A percentile compares a stretch with the other conserved stretches of the same genome.
These are phyloP conservation scores for Baorangia bicolor DNA, from an alignment of 768 basidiomycete species.

Conservation along the genomic window DNA sequence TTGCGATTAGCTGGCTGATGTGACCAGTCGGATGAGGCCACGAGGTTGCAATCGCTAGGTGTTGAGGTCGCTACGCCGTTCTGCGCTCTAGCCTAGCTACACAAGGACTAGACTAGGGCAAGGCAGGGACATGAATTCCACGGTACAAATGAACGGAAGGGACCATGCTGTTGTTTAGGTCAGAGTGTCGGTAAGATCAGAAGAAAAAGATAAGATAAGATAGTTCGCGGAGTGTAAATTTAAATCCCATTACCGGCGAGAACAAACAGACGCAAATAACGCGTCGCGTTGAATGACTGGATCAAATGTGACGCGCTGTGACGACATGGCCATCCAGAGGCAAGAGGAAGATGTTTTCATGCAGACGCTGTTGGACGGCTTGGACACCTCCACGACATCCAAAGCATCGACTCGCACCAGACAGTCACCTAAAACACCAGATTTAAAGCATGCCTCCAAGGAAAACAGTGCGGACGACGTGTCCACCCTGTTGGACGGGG, in stretches of 20 bases:
- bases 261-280: conserved; percentile 24
- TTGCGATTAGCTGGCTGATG: too few species aligned
- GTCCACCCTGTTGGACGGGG: conserved; percentile 55
- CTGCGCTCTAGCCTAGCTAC: neutral
- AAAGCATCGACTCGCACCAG: conserved; percentile 28
- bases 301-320: neutral
- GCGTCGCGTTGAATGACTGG: conserved; percentile 16
- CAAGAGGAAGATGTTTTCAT: conserved; percentile 62
- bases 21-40: too few species aligned
- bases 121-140: too few species aligned
- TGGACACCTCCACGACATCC: conserved; percentile 51
- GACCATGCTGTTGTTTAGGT: too few species aligned
- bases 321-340: conserved; percentile 36
- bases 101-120: neutral
- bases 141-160: too few species aligned
- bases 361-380: conserved; percentile 46
- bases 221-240: conserved; percentile 7
- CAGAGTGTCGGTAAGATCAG: too few species aligned
- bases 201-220: conserved; percentile 19
- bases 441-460: neutral
- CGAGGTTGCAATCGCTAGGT: too few species aligned
- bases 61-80: neutral
- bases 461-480: conserved; percentile 36
- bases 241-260: neutral
- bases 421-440: conserved; percentile 22